Evolutionary conservation across 306 rosid genomes (phyloP), one percentile per base, ranked within the genome.

Genomic region (Senna tora): DNA sequence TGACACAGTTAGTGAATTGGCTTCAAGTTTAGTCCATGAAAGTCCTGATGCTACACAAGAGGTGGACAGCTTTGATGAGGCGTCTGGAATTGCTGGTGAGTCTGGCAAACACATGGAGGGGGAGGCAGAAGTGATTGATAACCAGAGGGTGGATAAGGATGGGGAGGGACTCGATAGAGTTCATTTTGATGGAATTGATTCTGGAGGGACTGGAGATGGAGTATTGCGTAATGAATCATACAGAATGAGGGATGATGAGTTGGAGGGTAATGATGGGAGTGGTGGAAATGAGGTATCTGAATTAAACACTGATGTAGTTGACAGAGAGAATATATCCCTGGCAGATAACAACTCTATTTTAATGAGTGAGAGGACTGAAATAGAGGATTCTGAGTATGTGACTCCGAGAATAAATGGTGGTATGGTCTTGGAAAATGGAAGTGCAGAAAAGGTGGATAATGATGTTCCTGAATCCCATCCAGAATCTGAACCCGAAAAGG

Each of bases 51-150:
- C 71, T 2, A 39, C 22, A 7, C 67, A 67, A 58, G 75, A 79
- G 76, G 39, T 30, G n/a, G 90, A 83, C 36, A 58, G 78, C 32
- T 89, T 82, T 77, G 86, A 84, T 71, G 96, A 82, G 80, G 89
- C 83, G 1, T 62, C 75, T 16, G 86, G 73, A 52, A 60, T 71
- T 51, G 38, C 14, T 28, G 57, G 16, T 51, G 71, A 53, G 13
- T 33, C 32, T 67, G 60, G 60, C 25, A 9, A 33, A 16, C 7
- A 51, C 19, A 33, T 32, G 49, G 72, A 67, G 30, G 72, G 17
- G 43, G 45, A 30, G 45, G n/a, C 42, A 20, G 79, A 71, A 5
- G 59, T 67, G 32, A 60, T 41, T 46, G 77, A 6, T 9, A 75
- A 46, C 20, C 69, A 67, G 75, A 64, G 72, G 71, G 73, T 46